These are phyloP conservation scores for Pseudopithomyces maydicus DNA, from an alignment of 2,329 filamentous ascomycete genomes.

Conservation along the genomic window DNA sequence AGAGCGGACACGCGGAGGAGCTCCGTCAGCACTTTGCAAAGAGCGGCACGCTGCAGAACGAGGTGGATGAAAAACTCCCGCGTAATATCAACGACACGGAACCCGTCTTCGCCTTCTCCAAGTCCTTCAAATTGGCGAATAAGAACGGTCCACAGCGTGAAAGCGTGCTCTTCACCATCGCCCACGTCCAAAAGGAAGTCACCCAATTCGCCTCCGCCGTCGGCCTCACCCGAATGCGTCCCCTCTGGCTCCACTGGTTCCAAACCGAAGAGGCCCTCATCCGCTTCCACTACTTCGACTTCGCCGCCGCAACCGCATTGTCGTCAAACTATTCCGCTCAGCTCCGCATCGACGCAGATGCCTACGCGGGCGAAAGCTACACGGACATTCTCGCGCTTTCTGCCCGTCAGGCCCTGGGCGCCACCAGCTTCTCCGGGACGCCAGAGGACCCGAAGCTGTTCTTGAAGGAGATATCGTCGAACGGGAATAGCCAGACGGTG, in stretches of 20 bases:
- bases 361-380: conserved; percentile 75
- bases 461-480: conserved; percentile 83
- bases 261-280: conserved; percentile 66
- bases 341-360: conserved; percentile 71
- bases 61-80: conserved; percentile 65
- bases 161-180: conserved; percentile 74
- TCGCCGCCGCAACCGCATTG: conserved; percentile 64
- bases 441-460: conserved; percentile 75
- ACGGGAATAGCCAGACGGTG: conserved; percentile 84
- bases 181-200: conserved; percentile 77
- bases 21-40: conserved; percentile 73
- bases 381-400: conserved; percentile 78
- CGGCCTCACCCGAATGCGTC: conserved; percentile 77
- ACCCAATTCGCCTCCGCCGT: conserved; percentile 78
- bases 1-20: conserved; percentile 69
- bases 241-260: conserved; percentile 81
- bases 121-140: conserved; percentile 40
- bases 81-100: conserved; percentile 76
- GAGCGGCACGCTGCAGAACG: conserved; percentile 68
- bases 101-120: conserved; percentile 77
- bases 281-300: conserved; percentile 77
- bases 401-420: conserved; percentile 80
- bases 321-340: conserved; percentile 76
- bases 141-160: conserved; percentile 16
- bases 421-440: conserved; percentile 75